Percentiles rank a stretch among this genome's conserved stretches.
These are phyloP conservation scores for Pichia sp. DNA, from an alignment of 1,139 yeast species.

Conservation along the genomic window DNA sequence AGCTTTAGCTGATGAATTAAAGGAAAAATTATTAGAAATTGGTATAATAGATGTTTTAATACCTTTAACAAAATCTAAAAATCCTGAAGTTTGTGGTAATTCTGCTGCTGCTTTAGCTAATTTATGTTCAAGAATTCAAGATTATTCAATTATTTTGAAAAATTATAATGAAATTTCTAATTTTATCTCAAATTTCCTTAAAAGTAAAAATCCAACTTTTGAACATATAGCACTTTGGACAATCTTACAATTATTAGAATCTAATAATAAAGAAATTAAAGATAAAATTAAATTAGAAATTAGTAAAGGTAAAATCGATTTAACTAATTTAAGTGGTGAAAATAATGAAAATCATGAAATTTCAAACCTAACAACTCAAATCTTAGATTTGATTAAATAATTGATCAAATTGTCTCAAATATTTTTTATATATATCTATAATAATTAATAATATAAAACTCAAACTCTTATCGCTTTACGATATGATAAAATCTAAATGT, in stretches of 20 bases:
- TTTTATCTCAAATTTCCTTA: constrained; percentile 72
- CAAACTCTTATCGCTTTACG: too few species aligned
- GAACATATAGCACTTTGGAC: constrained; percentile 99
- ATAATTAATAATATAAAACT: too few species aligned
- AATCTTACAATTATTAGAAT: constrained; percentile 82
- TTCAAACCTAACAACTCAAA: constrained; percentile 74
- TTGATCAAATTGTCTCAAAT: too few species aligned
- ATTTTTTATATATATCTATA: too few species aligned
- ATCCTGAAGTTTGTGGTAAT: constrained; percentile 96
- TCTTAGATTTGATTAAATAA: constrained; percentile 35
- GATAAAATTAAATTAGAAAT: constrained; percentile 48
- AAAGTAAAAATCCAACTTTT: constrained; percentile 87
- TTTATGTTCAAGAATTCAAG: constrained; percentile 81
- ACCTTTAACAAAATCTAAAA: constrained; percentile 80
- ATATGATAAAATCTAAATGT: too few species aligned
- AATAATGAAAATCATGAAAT: constrained; percentile 53
- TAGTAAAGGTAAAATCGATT: constrained; percentile 26
- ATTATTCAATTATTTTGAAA: constrained; percentile 70
- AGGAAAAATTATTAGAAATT: constrained; percentile 73
- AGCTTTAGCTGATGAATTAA: constrained; percentile 93
- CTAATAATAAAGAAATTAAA: constrained; percentile 67
- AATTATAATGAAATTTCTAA: constrained; percentile 91
- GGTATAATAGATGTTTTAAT: constrained; percentile 84
- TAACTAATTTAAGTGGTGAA: constrained; percentile 27
- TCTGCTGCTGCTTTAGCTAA: constrained; percentile 98